Percentiles rank a stretch among this genome's conserved stretches.
Conservation (phyloP, 73 alveolate genomes). For the Paramecium sexaurelia region DNA sequence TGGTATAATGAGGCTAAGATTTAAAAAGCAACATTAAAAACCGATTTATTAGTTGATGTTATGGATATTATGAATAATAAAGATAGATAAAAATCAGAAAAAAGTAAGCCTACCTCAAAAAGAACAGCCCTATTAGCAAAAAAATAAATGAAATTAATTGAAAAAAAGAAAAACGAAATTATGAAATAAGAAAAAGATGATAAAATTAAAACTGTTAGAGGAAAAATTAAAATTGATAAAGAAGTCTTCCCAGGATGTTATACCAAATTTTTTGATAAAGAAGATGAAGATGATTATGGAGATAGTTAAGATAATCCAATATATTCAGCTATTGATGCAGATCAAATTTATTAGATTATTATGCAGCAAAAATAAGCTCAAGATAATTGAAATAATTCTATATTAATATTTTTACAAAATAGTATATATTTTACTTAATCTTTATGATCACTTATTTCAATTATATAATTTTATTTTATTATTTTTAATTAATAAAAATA, state of each 20-base stretch:
- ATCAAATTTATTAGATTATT: not conserved
- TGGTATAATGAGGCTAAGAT: conserved; percentile 59
- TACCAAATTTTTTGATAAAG: conserved; percentile 35
- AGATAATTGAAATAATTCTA: not conserved
- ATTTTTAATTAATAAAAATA: no score
- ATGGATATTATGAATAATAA: not conserved
- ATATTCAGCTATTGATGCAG: not conserved
- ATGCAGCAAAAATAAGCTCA: not conserved
- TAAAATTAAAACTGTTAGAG: conserved; percentile 43
- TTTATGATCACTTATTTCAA: no score
- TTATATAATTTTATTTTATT: no score
- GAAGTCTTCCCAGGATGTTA: conserved; percentile 60
- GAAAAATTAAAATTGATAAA: conserved; percentile 8
- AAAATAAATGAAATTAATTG: not conserved
- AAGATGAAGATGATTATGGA: conserved; percentile 45
- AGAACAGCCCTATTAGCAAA: conserved; percentile 18
- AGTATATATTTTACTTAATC: not conserved
- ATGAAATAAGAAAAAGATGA: not conserved
- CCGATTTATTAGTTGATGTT: not conserved
- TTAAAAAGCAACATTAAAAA: not conserved
- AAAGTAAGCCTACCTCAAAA: not conserved
- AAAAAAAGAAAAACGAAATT: not conserved
- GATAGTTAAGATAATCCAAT: not conserved
- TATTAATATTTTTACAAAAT: not conserved
- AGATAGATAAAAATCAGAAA: conserved; percentile 22